phyloP scores from a whole-genome alignment of 2,329 filamentous ascomycete genomes.

The Colletotrichum australisinense region DNA sequence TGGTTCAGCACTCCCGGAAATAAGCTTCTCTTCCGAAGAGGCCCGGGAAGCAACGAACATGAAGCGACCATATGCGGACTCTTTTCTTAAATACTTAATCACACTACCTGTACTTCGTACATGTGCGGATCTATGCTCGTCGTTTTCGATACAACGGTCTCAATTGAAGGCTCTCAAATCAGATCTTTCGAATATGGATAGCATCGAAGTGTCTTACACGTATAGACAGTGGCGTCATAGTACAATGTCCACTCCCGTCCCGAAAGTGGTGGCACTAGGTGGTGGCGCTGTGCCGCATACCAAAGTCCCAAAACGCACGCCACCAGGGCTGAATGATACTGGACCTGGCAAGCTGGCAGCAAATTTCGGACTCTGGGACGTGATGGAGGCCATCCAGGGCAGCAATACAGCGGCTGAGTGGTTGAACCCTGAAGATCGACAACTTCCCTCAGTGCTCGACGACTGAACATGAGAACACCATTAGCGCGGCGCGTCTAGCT shows the following conservation, averaged over 20 bases:
- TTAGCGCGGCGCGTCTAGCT: not conserved
- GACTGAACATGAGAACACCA: too few relatives aligned
- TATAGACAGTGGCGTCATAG: not conserved
- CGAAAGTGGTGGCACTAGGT: not conserved
- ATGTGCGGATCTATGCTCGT: too few relatives aligned
- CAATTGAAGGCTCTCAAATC: not conserved
- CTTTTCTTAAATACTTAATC: too few relatives aligned
- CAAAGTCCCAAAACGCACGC: not conserved
- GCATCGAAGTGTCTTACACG: not conserved
- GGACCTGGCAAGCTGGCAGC: too few relatives aligned
- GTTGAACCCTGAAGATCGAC: too few relatives aligned
- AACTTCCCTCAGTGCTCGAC: too few relatives aligned
- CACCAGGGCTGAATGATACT: too few relatives aligned
- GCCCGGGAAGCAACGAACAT: not conserved
- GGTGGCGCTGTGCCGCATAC: not conserved
- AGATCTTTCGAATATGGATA: not conserved
- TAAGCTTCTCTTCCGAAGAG: not conserved
- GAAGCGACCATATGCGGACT: too few relatives aligned
- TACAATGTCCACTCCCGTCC: not conserved
- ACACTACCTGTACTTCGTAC: too few relatives aligned
- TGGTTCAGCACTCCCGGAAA: not conserved
- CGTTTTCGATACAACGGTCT: not conserved
- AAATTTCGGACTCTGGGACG: too few relatives aligned
- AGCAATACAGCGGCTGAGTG: too few relatives aligned
- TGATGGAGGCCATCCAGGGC: too few relatives aligned